Evolutionary conservation across 495 filamentous ascomycete genomes (phyloP).

Genomic region (Hapsidospora chrysogenum): DNA sequence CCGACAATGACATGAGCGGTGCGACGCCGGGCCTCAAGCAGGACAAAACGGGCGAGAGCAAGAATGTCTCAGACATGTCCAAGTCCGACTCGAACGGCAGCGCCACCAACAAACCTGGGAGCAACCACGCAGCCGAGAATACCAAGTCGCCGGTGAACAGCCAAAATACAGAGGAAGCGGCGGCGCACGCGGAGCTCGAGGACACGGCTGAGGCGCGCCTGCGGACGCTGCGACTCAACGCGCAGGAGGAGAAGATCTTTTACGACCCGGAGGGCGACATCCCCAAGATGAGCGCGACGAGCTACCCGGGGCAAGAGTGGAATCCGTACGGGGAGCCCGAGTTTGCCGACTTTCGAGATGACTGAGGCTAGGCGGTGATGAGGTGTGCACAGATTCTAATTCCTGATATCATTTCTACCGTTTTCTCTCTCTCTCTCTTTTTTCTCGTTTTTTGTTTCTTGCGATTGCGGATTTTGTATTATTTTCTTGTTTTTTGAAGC

Average conservation of each 20-base stretch:
- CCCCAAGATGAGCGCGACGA: constrained; percentile 59
- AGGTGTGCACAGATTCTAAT: too few relatives aligned
- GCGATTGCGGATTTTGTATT: too few relatives aligned
- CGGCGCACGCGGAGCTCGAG: constrained; percentile 6
- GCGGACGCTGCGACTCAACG: constrained; percentile 10
- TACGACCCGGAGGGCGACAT: constrained; percentile 23
- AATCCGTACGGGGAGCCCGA: constrained; percentile 33
- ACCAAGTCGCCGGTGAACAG: background rate
- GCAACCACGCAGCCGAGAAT: background rate
- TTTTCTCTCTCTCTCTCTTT: too few relatives aligned
- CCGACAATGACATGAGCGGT: constrained; percentile 24
- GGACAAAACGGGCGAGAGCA: constrained; percentile 1
- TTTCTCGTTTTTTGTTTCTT: too few relatives aligned
- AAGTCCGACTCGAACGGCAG: background rate
- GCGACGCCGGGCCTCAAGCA: constrained; percentile 19
- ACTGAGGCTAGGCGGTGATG: too few relatives aligned
- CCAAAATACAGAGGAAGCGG: background rate
- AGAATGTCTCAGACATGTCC: background rate
- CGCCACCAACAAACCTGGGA: background rate
- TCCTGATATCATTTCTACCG: too few relatives aligned
- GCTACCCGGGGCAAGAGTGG: constrained; percentile 76
- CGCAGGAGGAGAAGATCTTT: constrained; percentile 35
- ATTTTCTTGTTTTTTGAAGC: too few relatives aligned
- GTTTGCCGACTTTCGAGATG: constrained; percentile 6
- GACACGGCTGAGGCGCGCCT: constrained; percentile 18